phyloP scores from a whole-genome alignment of 768 basidiomycete species.

The Tephrocybe sp. region DNA sequence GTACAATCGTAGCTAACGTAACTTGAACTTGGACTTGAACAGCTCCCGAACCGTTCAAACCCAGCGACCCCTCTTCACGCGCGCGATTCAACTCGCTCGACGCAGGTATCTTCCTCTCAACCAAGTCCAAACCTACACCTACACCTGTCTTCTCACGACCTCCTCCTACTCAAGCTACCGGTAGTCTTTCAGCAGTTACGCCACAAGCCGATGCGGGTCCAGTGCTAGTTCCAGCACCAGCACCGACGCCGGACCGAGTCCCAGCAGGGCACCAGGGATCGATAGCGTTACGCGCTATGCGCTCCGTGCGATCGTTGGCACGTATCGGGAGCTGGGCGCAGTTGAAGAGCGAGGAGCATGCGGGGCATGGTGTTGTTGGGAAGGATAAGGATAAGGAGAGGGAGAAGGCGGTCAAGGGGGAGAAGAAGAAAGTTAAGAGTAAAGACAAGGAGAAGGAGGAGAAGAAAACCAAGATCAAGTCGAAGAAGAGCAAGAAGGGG shows the following conservation, averaged over 20 bases:
- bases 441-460: slow-evolving; percentile 26
- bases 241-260: no score
- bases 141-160: slow-evolving; percentile 21
- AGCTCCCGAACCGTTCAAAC: slow-evolving; percentile 48
- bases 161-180: not conserved
- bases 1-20: no score
- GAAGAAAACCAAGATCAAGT: slow-evolving; percentile 26
- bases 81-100: slow-evolving; percentile 66
- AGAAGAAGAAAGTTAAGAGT: not conserved
- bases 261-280: slow-evolving; percentile 40
- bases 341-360: slow-evolving; percentile 26
- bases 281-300: slow-evolving; percentile 76
- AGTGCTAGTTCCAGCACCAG: not conserved
- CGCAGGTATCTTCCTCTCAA: slow-evolving; percentile 31
- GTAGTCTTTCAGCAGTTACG: not conserved
- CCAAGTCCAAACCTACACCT: slow-evolving; percentile 22
- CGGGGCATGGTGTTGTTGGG: slow-evolving; percentile 25
- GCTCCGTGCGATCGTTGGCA: slow-evolving; percentile 70
- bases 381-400: slow-evolving; percentile 17
- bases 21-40: not conserved
- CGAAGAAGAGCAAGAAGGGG: slow-evolving; percentile 29
- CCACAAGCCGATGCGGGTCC: no score
- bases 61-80: slow-evolving; percentile 30
- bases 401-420: slow-evolving; percentile 24
- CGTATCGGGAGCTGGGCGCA: slow-evolving; percentile 73